Base-by-base conservation (phyloP, 208 protist genomes). In the Wallacemonas sp. region DNA sequence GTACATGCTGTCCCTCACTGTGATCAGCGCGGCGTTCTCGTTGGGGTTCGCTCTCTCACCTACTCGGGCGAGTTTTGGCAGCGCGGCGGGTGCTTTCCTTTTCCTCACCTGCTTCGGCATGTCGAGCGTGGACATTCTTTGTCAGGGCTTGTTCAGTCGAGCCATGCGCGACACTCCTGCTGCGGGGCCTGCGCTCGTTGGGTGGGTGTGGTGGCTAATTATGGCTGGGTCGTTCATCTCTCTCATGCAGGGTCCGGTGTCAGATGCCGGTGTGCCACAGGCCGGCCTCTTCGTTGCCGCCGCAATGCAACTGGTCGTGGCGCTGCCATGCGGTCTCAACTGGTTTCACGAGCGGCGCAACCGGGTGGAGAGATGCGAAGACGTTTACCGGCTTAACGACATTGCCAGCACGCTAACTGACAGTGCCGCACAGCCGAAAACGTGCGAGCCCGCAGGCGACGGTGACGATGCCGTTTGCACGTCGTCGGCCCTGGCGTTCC, bases 101-200 rank as follows among this genome's bases (percentile, higher is more conserved):
- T 88, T 89, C 57, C 62, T 89, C 21, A 77, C 73, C 4, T 55
- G 54, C 38, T 88, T 76, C 36, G 68, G 78, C 52, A 87, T 79
- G 65, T 75, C 80, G 15, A 86, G 81, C 52, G 67, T 93, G 50
- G 86, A 93, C 55, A 86, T 90, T 41, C 74, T 93, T 6, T 81
- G 78, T 4, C 71, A 93, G 62, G 86, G 86, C 26, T 78, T 82
- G 59, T 93, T 90, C 81, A 90, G 78, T 32, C 78, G 81, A 10
- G 48, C 87, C 33, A 85, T 93, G 34, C 80, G 78, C 24, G 36
- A 73, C 37, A 57, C 62, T 37, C 86, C 86, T 4, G 44, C 26
- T 29, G 39, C 76, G 8, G 82, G 83, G 29, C 71, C 80, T 3
- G 22, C 76, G 12, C 63, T 93, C 27, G 78, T 93, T 15, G 79